Evolutionary conservation across 345 rosid genomes (phyloP), one percentile per base, ranked within the genome.

Genomic region (Raphanus sativus): DNA sequence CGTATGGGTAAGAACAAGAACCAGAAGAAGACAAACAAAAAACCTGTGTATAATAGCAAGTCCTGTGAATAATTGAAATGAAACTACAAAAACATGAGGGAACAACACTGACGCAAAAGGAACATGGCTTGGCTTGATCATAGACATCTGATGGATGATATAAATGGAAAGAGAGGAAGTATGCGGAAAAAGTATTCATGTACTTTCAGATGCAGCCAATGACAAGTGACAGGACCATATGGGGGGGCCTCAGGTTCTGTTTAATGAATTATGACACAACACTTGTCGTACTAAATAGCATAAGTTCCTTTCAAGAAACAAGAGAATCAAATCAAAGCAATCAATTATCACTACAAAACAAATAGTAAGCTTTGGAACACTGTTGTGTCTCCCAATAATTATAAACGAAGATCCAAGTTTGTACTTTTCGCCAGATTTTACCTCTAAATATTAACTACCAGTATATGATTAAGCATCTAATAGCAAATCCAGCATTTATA

Each of bases 211-310:
- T 70, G 68, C 76, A 75, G 67, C 62, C 54, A 79, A 38, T 73
- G 75, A 73, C 75, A 65, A 80, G 45, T 40, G 73, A 80, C 79
- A 80, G 6, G 17, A 69, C 79, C 67, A 42, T 64, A 80, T 80
- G 79, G 71, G 78, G 15, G 76, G 78, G 77, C 45, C 75, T 79
- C 79, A 79, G 82, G 82, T 79, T 79, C 74, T 79, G 79, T 74
- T 63, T 29, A 33, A 36, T 29, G 29, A 60, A 60, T 48, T 13
- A 48, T 48, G 54, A 48, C 54, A 67, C 59, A 61, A 73, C 71
- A 80, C 67, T 75, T 80, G 0, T 74, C 75, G 76, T 80, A 80
- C 73, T 74, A 75, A 63, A 64, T 63, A 69, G 69, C 79, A 80
- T 63, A 13, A 55, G 75, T 74, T 63, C 16, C 75, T 74, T 63